Base-by-base conservation (phyloP, 257 asterid species). In the Solanum lycopersicoides region DNA sequence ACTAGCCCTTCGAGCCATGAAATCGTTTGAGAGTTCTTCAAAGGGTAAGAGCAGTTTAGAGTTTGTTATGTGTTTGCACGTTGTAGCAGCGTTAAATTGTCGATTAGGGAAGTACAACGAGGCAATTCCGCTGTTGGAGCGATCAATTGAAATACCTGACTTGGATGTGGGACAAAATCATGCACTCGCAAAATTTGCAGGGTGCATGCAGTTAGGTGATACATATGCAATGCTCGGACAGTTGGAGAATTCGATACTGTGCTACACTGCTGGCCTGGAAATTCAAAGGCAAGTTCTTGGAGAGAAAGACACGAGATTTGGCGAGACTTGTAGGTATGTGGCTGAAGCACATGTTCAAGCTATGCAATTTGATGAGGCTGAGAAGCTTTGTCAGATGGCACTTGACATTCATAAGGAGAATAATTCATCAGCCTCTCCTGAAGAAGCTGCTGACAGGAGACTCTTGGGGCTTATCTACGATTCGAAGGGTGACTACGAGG, bases 131-230 rank as follows among this genome's bases (percentile, higher is more conserved):
- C 71, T 93, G 79, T 98, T 97, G 5, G 98, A 97, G 89, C 90
- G 86, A 74, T 96, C 99, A 2, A 95, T 96, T 35, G 97, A 95
- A 21, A 87, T 97, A 47, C 98, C 99, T 3, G 88, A 65, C 39
- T 94, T 94, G 93, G 98, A 95, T 87, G 90, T 93, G 86, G 98
- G 97, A 87, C 95, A 93, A 75, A 91, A 90, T 50, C 99, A 97
- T 25, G 96, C 98, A n/a, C 94, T 96, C 13, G 99, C 99, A 2
- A 97, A 97, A 87, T 97, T 97, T 80, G 94, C 98, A 0, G 99
- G 99, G 53, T 93, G 97, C 90, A 97, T 97, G 99, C 99, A 97
- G 89, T 86, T 97, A 42, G 99, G 99, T 7, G 99, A 97, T 84
- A 97, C 98, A 3, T 92, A 96, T 86, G 98, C 99, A 6, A 93